These are phyloP conservation scores for Lagerstroemia speciosa DNA, from an alignment of 345 rosid genomes.

Conservation along the genomic window DNA sequence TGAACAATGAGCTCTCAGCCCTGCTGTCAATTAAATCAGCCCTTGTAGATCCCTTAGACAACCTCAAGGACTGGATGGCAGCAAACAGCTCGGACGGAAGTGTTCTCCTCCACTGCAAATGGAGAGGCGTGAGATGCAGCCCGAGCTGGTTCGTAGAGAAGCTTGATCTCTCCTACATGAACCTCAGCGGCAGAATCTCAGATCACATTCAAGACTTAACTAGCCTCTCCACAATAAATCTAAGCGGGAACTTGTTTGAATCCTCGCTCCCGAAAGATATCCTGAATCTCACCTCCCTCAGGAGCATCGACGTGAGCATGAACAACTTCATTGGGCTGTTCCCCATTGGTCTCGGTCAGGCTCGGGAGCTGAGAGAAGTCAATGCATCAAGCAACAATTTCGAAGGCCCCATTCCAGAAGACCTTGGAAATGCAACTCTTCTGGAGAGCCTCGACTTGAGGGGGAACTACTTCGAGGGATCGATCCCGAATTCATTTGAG, in stretches of 20 bases:
- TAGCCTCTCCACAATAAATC: conserved; percentile 35
- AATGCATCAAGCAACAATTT: conserved; percentile 86
- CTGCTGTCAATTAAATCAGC: conserved; percentile 49
- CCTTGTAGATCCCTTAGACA: conserved; percentile 46
- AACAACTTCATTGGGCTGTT: conserved; percentile 65
- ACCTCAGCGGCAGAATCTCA: conserved; percentile 60
- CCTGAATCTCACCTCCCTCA: conserved; percentile 45
- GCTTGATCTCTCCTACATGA: conserved; percentile 67
- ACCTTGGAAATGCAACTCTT: conserved; percentile 60
- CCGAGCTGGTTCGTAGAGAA: conserved; percentile 47
- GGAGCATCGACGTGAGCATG: conserved; percentile 55
- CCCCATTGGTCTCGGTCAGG: conserved; percentile 71
- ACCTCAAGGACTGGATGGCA: conserved; percentile 50
- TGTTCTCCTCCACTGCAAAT: conserved; percentile 38
- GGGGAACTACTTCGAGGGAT: conserved; percentile 68
- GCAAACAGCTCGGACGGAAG: conserved; percentile 17
- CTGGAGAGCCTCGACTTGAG: conserved; percentile 66
- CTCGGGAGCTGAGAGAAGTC: conserved; percentile 46
- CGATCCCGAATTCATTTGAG: conserved; percentile 41
- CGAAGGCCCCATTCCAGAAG: conserved; percentile 69
- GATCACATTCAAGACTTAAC: conserved; percentile 40
- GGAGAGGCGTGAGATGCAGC: conserved; percentile 74
- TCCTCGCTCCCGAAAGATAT: conserved; percentile 50
- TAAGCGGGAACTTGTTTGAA: conserved; percentile 47
- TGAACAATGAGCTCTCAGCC: conserved; percentile 32